These are phyloP conservation scores for Lecanicillium sp. DNA, from an alignment of 2,329 filamentous ascomycete genomes.

Conservation along the genomic window DNA sequence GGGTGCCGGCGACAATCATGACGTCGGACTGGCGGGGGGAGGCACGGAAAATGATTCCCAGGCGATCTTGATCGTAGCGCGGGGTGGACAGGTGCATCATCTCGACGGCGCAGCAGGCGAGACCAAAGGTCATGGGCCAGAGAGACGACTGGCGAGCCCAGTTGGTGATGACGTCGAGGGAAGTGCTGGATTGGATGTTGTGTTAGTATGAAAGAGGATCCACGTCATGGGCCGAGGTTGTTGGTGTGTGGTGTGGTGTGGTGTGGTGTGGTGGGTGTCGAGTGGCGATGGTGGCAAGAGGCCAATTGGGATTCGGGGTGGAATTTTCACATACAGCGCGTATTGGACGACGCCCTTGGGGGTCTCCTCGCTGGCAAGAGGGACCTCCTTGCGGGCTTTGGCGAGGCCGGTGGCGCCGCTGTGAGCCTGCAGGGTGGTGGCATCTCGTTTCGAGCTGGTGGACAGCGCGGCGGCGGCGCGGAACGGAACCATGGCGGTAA, in stretches of 20 bases:
- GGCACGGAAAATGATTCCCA: slow-evolving; percentile 86
- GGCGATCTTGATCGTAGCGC: slow-evolving; percentile 81
- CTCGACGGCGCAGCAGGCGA: slow-evolving; percentile 83
- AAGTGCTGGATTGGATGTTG: slow-evolving; percentile 51
- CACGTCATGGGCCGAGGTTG: no score
- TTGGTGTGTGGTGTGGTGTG: background rate
- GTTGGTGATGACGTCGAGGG: slow-evolving; percentile 72
- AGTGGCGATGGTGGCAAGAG: background rate
- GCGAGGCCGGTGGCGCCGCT: slow-evolving; percentile 47
- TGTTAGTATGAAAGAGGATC: no score
- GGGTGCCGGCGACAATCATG: slow-evolving; percentile 88
- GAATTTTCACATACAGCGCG: slow-evolving; percentile 60
- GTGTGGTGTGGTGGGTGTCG: no score
- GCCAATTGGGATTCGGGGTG: background rate
- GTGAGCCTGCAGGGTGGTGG: slow-evolving; percentile 50
- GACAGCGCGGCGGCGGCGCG: slow-evolving; percentile 58
- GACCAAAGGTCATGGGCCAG: slow-evolving; percentile 84
- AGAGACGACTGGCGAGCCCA: slow-evolving; percentile 80
- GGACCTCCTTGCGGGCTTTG: slow-evolving; percentile 62
- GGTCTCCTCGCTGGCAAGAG: slow-evolving; percentile 68
- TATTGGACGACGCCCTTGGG: slow-evolving; percentile 81
- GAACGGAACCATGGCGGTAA: slow-evolving; percentile 56
- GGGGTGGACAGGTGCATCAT: slow-evolving; percentile 91
- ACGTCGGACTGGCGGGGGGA: slow-evolving; percentile 84
- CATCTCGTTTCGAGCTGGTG: slow-evolving; percentile 60